Evolutionary conservation across 345 rosid species (phyloP), one percentile per base, ranked within the genome.

Genomic region (Murraya paniculata): DNA sequence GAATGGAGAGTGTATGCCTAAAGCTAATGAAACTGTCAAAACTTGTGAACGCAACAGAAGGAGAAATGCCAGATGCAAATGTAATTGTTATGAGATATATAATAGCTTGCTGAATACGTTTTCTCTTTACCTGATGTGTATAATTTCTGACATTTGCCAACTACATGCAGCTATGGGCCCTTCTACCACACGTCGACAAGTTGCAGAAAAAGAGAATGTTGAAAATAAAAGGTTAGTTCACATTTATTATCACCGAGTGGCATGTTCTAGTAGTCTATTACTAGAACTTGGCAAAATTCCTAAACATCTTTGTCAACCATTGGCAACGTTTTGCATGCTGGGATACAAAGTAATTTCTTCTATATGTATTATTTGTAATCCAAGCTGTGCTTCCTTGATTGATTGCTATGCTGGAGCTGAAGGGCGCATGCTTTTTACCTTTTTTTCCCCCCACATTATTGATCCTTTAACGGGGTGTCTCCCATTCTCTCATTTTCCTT

Each of bases 221-320:
- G 90, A 90, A 81, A 85, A 78, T 79, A 92, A 91, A 86, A 89
- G 95, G 97, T 90, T 69, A 38, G 78, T 53, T 30, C 35, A 27
- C 16, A 62, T 50, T 30, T 69, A 7, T 25, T 28, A 25, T 59
- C 53, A 45, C 21, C 7, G 21, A 31, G 14, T 16, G 30, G 60
- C 60, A 45, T 62, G 1, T 57, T 57, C 5, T n/a, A 28, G 38
- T 36, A 19, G 25, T 38, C 60, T 21, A 33, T n/a, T 59, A 38
- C 6, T 39, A 9, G 13, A 1, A 45, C 60, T 8, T 60, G 67
- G 55, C 18, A 36, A 38, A 61, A 27, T 41, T 75, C 58, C 30
- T 41, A 57, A 14, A 45, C 70, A 30, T 45, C 53, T 19, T 62
- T 74, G n/a, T 27, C 69, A 60, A 4, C 68, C 35, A 25, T 22